These are phyloP conservation scores for Metahyphopichia silvanorum DNA, from an alignment of 805 yeast genomes.

Conservation along the genomic window DNA sequence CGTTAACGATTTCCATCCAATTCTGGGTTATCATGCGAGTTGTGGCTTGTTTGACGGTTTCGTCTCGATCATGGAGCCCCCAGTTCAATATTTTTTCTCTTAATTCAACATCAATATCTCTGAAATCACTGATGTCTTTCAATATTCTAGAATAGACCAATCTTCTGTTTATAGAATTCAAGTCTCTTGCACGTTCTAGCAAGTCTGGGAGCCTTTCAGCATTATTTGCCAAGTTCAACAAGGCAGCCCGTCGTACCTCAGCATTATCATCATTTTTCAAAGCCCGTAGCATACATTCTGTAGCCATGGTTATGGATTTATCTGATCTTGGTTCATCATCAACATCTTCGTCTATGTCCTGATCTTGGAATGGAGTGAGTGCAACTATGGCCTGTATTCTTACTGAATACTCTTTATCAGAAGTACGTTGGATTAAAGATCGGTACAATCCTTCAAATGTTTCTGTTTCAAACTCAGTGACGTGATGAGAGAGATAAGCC, in stretches of 20 bases:
- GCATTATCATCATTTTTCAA: conserved; percentile 78
- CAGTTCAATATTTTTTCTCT: conserved; percentile 71
- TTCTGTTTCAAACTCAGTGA: conserved; percentile 74
- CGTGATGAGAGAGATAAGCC: conserved; percentile 64
- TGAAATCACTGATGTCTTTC: conserved; percentile 62
- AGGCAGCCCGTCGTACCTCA: conserved; percentile 84
- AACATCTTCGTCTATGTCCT: conserved; percentile 28
- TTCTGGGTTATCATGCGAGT: conserved; percentile 59
- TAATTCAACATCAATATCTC: conserved; percentile 45
- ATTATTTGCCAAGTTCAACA: conserved; percentile 63
- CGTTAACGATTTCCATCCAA: conserved; percentile 70
- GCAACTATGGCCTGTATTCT: conserved; percentile 84
- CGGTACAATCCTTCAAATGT: conserved; percentile 61
- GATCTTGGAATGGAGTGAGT: conserved; percentile 75
- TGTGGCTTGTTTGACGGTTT: conserved; percentile 68
- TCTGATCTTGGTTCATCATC: conserved; percentile 21
- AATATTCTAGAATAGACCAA: conserved; percentile 66
- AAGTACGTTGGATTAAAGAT: conserved; percentile 59
- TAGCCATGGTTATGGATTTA: conserved; percentile 12
- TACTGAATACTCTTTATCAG: conserved; percentile 73
- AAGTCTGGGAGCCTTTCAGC: conserved; percentile 52
- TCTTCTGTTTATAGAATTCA: conserved; percentile 67
- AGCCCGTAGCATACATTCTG: conserved; percentile 32
- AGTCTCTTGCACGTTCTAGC: conserved; percentile 81
- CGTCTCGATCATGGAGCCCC: conserved; percentile 89